Conservation (phyloP, 805 yeast genomes). For the Candida succiphila region DNA sequence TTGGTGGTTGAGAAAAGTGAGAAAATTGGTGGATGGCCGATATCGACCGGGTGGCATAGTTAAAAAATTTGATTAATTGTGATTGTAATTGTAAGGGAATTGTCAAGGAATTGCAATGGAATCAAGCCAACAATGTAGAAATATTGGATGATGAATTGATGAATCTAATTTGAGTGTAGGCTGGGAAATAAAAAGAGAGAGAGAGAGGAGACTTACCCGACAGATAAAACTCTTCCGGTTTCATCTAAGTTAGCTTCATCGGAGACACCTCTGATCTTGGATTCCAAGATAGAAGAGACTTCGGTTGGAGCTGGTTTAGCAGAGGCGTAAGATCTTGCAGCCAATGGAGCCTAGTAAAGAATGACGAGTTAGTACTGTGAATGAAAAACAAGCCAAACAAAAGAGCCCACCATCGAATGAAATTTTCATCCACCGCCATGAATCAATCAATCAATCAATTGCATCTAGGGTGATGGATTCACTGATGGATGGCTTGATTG, state of each 20-base stretch:
- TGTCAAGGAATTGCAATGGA: too few species aligned
- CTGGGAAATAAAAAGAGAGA: constrained; percentile 1
- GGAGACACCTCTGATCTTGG: constrained; percentile 98
- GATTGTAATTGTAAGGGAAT: too few species aligned
- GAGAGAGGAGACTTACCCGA: constrained; percentile 68
- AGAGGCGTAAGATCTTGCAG: constrained; percentile 77
- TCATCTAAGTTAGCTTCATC: constrained; percentile 96
- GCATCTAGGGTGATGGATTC: constrained; percentile 1
- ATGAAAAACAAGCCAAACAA: background rate
- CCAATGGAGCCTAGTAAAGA: constrained; percentile 57
- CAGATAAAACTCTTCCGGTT: constrained; percentile 98
- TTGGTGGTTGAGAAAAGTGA: too few species aligned
- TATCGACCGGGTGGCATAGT: too few species aligned
- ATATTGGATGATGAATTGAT: background rate
- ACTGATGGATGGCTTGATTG: constrained; percentile 1
- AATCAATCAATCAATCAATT: constrained; percentile 2
- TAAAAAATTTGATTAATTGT: too few species aligned
- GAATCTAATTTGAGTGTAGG: background rate
- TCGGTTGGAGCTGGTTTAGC: constrained; percentile 99
- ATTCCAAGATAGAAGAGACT: constrained; percentile 97
- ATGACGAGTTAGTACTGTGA: too few species aligned
- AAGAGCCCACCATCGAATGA: background rate
- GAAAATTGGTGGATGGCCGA: background rate
- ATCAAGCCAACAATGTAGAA: too few species aligned
- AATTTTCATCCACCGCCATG: too few species aligned